Conservation (phyloP, 495 filamentous ascomycete species). For the Acidomyces sp. region DNA sequence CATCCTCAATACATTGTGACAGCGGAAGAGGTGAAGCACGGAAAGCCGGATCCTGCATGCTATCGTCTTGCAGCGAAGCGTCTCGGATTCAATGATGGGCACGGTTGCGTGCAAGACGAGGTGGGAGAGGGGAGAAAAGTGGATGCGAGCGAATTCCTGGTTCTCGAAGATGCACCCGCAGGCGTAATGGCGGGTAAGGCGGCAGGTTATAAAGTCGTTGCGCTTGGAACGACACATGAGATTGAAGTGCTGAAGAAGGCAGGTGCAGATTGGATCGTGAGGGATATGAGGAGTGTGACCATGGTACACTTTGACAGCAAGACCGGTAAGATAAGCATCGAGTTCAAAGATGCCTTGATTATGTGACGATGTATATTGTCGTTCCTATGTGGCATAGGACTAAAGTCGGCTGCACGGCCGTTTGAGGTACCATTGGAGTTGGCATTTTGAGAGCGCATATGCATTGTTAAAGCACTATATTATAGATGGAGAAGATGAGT, state of each 20-base stretch:
- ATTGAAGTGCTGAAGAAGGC: slow-evolving; percentile 55
- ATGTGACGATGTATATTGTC: no score
- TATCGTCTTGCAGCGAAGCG: slow-evolving; percentile 58
- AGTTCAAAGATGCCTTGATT: slow-evolving; percentile 29
- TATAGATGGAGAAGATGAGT: no score
- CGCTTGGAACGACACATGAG: slow-evolving; percentile 74
- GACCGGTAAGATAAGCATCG: slow-evolving; percentile 23
- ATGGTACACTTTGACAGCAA: slow-evolving; percentile 26
- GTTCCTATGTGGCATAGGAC: no score
- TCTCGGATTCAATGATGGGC: slow-evolving; percentile 39
- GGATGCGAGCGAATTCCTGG: slow-evolving; percentile 42
- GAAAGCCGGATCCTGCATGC: slow-evolving; percentile 82
- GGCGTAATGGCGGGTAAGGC: slow-evolving; percentile 79
- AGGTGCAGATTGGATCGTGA: slow-evolving; percentile 77
- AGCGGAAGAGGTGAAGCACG: slow-evolving; percentile 71
- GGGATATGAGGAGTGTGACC: slow-evolving; percentile 58
- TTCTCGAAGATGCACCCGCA: slow-evolving; percentile 89
- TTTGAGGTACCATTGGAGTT: no score
- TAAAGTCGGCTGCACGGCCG: no score
- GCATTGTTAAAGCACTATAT: no score
- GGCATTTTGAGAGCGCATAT: no score
- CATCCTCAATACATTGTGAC: slow-evolving; percentile 61
- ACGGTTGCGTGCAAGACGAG: not conserved
- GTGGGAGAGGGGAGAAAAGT: slow-evolving; percentile 19
- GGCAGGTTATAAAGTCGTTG: slow-evolving; percentile 78